Conservation (phyloP, 306 rosid species). For the Lagenaria siceraria region DNA sequence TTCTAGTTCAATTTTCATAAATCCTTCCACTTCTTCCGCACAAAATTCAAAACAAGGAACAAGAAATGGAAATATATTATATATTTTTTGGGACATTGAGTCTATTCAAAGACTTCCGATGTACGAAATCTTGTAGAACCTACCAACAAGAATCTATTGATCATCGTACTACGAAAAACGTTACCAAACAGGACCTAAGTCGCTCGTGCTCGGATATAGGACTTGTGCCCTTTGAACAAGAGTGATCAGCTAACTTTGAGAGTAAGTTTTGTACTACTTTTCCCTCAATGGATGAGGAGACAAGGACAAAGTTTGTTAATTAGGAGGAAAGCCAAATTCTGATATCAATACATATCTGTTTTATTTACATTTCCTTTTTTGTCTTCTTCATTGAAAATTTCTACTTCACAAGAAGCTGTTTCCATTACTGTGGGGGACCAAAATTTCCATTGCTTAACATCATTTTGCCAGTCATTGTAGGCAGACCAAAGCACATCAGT, state of each 20-base stretch:
- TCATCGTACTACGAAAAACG: neutral
- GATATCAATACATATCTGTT: conserved; percentile 24
- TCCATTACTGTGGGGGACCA: conserved; percentile 17
- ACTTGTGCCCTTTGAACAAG: neutral
- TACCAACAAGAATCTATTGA: neutral
- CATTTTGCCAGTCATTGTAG: neutral
- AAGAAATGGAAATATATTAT: no score
- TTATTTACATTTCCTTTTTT: conserved; percentile 23
- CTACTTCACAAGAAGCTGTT: conserved; percentile 5
- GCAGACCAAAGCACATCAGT: conserved; percentile 12
- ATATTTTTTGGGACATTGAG: neutral
- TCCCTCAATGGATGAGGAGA: conserved; percentile 26
- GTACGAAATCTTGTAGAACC: neutral
- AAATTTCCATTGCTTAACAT: neutral
- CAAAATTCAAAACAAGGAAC: neutral
- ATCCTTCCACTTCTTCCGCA: no score
- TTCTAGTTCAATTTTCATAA: no score
- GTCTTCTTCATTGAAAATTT: conserved; percentile 32
- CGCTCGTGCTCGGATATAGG: neutral
- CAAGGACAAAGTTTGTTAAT: conserved; percentile 56
- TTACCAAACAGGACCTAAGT: neutral
- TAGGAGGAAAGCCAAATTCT: conserved; percentile 27
- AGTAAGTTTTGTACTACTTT: neutral
- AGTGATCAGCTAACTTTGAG: neutral
- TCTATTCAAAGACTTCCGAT: neutral